These are phyloP conservation scores for Tremellales sp. DNA, from an alignment of 1,284 basidiomycete species.

Conservation along the genomic window DNA sequence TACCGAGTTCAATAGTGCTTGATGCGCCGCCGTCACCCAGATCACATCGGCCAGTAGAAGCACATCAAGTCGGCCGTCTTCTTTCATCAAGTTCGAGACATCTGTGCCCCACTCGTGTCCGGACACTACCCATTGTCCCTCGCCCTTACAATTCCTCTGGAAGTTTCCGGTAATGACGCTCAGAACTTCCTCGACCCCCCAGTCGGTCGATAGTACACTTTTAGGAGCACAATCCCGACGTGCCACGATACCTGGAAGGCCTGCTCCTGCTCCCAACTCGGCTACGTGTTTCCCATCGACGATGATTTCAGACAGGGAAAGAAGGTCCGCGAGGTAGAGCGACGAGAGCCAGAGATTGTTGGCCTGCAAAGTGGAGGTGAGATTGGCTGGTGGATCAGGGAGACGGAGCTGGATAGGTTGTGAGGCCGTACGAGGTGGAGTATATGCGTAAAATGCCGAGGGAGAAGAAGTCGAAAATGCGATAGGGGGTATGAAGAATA, in stretches of 20 bases:
- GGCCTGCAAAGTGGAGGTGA: slow-evolving; percentile 43
- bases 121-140: slow-evolving; percentile 23
- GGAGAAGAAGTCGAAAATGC: slow-evolving; percentile 25
- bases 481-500: slow-evolving; percentile 41
- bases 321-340: slow-evolving; percentile 41
- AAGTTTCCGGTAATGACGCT: slow-evolving; percentile 31
- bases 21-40: slow-evolving; percentile 38
- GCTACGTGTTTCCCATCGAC: slow-evolving; percentile 20
- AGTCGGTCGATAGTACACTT: slow-evolving; percentile 42
- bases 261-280: slow-evolving; percentile 45
- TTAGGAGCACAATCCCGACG: slow-evolving; percentile 13
- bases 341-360: slow-evolving; percentile 45
- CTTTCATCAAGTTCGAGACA: slow-evolving; percentile 15
- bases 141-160: background rate
- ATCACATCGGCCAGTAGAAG: slow-evolving; percentile 45
- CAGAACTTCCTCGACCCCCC: slow-evolving; percentile 35
- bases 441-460: slow-evolving; percentile 14
- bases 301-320: slow-evolving; percentile 16
- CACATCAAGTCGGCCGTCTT: slow-evolving; percentile 23
- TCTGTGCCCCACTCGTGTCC: slow-evolving; percentile 41
- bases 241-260: slow-evolving; percentile 36
- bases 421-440: slow-evolving; percentile 1
- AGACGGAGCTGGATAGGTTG: slow-evolving; percentile 27
- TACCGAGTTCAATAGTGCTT: slow-evolving; percentile 35
- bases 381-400: slow-evolving; percentile 32